Base-by-base conservation (phyloP, 306 rosid genomes). In the Potentilla sterilis region DNA sequence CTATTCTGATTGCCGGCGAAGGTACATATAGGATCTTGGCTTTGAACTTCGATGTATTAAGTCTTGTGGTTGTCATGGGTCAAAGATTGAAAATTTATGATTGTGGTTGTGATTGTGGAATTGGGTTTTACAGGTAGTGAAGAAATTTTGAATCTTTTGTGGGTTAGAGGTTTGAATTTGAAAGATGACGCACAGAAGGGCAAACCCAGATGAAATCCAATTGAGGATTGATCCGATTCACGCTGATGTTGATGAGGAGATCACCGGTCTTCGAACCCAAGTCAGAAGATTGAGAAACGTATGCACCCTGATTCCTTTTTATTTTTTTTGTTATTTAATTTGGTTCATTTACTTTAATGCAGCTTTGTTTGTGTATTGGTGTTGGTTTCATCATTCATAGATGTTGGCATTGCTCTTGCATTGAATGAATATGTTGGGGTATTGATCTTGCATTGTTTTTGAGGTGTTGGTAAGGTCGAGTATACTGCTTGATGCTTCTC, bases 261-360 rank as follows among this genome's bases (percentile, higher is more conserved):
- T 94, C 85, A 83, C 79, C 9, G 96, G 97, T 54, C 97, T 94
- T 76, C 94, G 85, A 66, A 83, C 90, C 84, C 97, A 94, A 88
- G 98, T 94, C 72, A 81, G 78, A 82, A 88, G 79, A 70, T 75
- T 94, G 84, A 91, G 87, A 88, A 82, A 89, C 70, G 98, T 93
- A 82, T 14, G 89, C 58, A 44, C 69, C 61, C 69, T 14, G 5
- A 70, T 70, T 64, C 62, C 43, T 54, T 9, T 7, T n/a, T 51
- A 47, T 37, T 38, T 38, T 21, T 11, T 0, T 2, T 22, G 11
- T 12, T 52, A 1, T 79, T 38, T 42, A 15, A 44, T 22, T 72
- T 55, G 40, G 63, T 21, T 21, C 52, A 16, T 34, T 43, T 47
- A 43, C 12, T 64, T 52, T 10, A 47, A 3, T 63, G 12, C 14